phyloP scores from a whole-genome alignment of 352 stramenopile genomes.

The Peronospora farinosa region DNA sequence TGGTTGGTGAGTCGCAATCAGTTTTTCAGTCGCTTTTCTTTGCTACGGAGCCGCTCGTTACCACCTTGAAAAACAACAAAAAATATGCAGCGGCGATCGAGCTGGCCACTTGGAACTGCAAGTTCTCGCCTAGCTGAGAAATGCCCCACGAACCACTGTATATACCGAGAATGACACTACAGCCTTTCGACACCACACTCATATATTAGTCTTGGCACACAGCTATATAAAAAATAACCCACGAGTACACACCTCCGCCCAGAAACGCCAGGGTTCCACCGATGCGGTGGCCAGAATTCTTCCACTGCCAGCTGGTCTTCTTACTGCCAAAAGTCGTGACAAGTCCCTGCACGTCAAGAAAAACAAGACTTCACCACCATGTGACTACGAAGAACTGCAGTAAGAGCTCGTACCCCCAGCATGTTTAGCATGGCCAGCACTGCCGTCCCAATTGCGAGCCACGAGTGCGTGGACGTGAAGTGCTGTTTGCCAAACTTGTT shows the following conservation, averaged over 20 bases:
- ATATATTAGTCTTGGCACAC: not conserved
- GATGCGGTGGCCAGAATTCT: conserved; percentile 57
- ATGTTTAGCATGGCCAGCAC: conserved; percentile 52
- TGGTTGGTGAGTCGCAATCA: not conserved
- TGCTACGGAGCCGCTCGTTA: conserved; percentile 2
- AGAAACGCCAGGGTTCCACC: conserved; percentile 48
- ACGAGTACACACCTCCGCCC: conserved; percentile 26
- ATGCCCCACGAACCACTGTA: conserved; percentile 52
- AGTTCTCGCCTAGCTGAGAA: conserved; percentile 36
- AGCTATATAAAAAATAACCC: not conserved
- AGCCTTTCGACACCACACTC: conserved; percentile 12
- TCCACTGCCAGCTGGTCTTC: conserved; percentile 67
- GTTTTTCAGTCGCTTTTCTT: conserved; percentile 19
- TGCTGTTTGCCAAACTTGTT: conserved; percentile 51
- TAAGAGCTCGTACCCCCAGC: conserved; percentile 30
- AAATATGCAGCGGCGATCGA: conserved; percentile 38
- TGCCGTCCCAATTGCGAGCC: conserved; percentile 39
- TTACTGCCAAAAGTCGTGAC: conserved; percentile 51
- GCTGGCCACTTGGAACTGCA: conserved; percentile 42
- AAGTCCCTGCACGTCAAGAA: conserved; percentile 28
- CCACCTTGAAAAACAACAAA: conserved; percentile 41
- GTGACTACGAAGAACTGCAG: not conserved
- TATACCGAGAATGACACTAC: conserved; percentile 39
- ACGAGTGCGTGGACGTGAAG: conserved; percentile 70
- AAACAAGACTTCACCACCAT: not conserved